These are phyloP conservation scores for Tricholomella constricta DNA, from an alignment of 768 basidiomycete species.

Conservation along the genomic window DNA sequence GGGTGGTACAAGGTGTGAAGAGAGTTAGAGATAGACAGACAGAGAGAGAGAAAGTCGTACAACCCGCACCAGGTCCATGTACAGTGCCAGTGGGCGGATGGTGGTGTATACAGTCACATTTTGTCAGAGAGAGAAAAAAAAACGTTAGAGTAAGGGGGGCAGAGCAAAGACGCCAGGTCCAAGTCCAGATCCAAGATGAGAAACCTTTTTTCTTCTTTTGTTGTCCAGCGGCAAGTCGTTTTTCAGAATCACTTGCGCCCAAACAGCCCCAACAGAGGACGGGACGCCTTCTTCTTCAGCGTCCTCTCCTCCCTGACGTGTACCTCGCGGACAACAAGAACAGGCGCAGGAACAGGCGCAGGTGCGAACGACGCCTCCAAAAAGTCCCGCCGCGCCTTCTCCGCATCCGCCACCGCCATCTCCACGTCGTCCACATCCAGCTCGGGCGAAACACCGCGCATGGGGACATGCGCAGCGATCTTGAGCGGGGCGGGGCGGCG, in stretches of 20 bases:
- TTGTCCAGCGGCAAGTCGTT: too few relatives aligned
- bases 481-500: conserved; percentile 41
- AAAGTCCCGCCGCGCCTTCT: conserved; percentile 32
- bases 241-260: conserved; percentile 6
- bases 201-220: too few relatives aligned
- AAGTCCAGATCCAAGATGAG: too few relatives aligned
- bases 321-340: not conserved
- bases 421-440: conserved; percentile 9
- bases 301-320: conserved; percentile 63
- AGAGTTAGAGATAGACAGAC: too few relatives aligned
- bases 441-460: conserved; percentile 15
- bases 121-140: too few relatives aligned
- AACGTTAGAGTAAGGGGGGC: not conserved
- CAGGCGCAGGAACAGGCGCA: not conserved
- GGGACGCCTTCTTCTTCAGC: conserved; percentile 40
- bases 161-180: not conserved
- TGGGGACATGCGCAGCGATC: conserved; percentile 26
- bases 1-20: too few relatives aligned
- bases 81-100: too few relatives aligned
- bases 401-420: not conserved
- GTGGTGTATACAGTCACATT: too few relatives aligned
- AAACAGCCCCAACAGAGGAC: conserved; percentile 10
- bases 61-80: too few relatives aligned
- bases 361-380: conserved; percentile 43
- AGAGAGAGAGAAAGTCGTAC: too few relatives aligned